A percentile compares a stretch with the other conserved stretches of the same genome.
These are phyloP conservation scores for Aurinia saxatilis DNA, from an alignment of 345 rosid species.

Conservation along the genomic window DNA sequence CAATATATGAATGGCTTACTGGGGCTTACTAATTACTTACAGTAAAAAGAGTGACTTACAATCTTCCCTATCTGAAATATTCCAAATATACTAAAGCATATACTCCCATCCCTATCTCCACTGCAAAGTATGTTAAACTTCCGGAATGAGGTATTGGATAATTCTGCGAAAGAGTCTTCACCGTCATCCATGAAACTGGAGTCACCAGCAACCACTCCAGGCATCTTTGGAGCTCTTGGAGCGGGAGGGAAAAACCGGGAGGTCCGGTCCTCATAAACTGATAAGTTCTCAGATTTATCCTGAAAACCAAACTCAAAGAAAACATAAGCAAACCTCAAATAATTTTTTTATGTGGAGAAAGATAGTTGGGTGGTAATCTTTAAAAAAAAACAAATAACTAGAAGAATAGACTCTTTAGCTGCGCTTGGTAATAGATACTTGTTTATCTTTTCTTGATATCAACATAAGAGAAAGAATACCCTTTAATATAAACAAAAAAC, in stretches of 20 bases:
- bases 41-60: conserved; percentile 45
- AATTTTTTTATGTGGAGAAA: neutral
- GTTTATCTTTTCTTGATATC: neutral
- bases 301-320: conserved; percentile 20
- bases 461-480: neutral
- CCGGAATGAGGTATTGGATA: conserved; percentile 67
- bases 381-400: neutral
- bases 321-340: neutral
- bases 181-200: conserved; percentile 68
- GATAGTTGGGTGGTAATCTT: neutral
- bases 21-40: neutral
- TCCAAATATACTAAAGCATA: conserved; percentile 87
- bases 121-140: conserved; percentile 88
- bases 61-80: conserved; percentile 84
- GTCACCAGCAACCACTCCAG: conserved; percentile 80
- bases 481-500: neutral
- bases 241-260: conserved; percentile 84
- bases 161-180: conserved; percentile 76
- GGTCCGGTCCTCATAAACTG: conserved; percentile 73
- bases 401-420: neutral
- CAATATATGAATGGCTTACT: neutral
- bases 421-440: neutral
- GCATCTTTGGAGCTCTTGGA: conserved; percentile 76
- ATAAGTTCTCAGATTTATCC: conserved; percentile 40
- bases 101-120: conserved; percentile 75